Evolutionary conservation across 2,329 filamentous ascomycete species (phyloP), one percentile per base, ranked within the genome.

Genomic region (Blastomyces silverae): DNA sequence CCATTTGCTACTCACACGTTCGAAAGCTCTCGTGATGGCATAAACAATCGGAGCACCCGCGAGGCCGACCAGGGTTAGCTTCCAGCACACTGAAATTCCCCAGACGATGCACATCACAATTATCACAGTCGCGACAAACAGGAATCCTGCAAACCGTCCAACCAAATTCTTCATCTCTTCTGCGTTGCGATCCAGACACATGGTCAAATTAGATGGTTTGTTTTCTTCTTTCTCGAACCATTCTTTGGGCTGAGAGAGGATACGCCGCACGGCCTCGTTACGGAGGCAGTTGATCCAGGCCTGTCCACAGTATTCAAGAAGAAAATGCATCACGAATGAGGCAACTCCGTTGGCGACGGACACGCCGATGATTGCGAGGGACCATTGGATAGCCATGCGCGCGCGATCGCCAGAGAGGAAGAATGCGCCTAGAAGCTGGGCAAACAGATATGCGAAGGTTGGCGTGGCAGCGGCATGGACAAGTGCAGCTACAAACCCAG

Each of bases 161-260:
- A 96, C 82, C 0, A 97, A 79, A 69, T 90, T 92, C 10, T 90
- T 85, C 85, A 94, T 92, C 73, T 96, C 91, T 73, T 97, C 92
- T 0, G 89, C 89, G 70, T 91, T 90, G 20, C 89, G 84, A 71
- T 96, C 91, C 0, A 97, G 82, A 56, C 84, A 88, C 66, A 90
- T 87, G 0, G 83, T 86, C 53, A 97, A 81, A 1, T 82, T 81
- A 0, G 81, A 80, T 0, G 88, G 79, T 0, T 83, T 85, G 73
- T 94, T 89, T 44, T 81, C 80, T 1, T 88, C 81, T 61, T 82
- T 79, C 67, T 91, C 87, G 70, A 96, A 96, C 88, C 92, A 97
- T 4, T 83, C 77, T 66, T 84, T 87, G 0, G 90, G 89, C 72
- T 97, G 93, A 50, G 84, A 81, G 0, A 97, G 80, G 20, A 96